These are phyloP conservation scores for Leccinum olivaceopallidum DNA, from an alignment of 768 basidiomycete genomes.

Conservation along the genomic window DNA sequence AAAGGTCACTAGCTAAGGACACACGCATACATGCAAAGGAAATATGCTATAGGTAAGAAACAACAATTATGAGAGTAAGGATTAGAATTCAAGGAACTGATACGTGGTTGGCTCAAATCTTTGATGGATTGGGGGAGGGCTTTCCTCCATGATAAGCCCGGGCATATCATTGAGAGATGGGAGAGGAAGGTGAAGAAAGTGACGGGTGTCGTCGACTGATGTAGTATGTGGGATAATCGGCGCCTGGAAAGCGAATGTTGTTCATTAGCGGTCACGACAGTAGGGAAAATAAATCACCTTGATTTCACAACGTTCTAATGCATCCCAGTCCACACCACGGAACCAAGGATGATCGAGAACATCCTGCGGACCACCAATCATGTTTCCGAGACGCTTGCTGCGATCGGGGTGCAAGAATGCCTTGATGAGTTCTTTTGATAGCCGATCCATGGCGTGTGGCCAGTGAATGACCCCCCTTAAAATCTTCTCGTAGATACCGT, in stretches of 20 bases:
- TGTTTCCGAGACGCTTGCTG: conserved; percentile 88
- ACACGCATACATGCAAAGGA: conserved; percentile 11
- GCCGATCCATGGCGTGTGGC: conserved; percentile 87
- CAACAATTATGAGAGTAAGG: conserved; percentile 4
- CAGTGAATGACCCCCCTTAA: conserved; percentile 84
- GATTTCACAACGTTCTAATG: conserved; percentile 83
- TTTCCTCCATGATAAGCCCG: conserved; percentile 68
- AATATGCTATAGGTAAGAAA: conserved; percentile 31
- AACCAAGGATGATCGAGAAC: conserved; percentile 95
- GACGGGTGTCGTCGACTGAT: conserved; percentile 80
- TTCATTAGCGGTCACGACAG: conserved; percentile 2
- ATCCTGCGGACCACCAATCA: conserved; percentile 90
- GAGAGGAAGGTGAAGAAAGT: conserved; percentile 80
- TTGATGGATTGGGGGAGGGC: conserved; percentile 55
- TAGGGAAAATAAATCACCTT: conserved; percentile 50
- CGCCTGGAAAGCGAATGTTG: conserved; percentile 48
- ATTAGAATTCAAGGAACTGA: conserved; percentile 77
- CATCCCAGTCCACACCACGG: conserved; percentile 91
- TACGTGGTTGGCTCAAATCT: conserved; percentile 67
- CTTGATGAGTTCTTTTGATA: conserved; percentile 86
- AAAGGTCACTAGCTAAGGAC: neutral
- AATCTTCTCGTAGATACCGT: conserved; percentile 99
- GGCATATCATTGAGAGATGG: conserved; percentile 79
- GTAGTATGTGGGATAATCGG: conserved; percentile 84
- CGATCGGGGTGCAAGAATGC: conserved; percentile 92